Conservation (phyloP, 2,329 filamentous ascomycete species). For the Hypoxylon sp. region DNA sequence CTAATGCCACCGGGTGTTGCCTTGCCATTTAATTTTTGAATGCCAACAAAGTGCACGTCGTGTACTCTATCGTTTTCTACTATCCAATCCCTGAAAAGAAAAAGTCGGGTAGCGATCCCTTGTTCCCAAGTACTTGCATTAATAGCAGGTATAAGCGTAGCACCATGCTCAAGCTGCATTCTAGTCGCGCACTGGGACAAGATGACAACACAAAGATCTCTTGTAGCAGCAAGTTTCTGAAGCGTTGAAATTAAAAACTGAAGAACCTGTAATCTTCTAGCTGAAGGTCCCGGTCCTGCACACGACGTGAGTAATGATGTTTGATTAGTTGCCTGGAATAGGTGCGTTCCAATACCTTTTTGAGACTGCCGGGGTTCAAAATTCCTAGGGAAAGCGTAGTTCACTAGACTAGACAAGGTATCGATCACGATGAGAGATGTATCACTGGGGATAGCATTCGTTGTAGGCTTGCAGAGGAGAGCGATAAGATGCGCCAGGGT, state of each 20-base stretch:
- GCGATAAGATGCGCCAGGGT: conserved; percentile 82
- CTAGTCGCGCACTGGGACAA: conserved; percentile 87
- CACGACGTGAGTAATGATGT: conserved; percentile 17
- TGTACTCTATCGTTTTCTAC: conserved; percentile 63
- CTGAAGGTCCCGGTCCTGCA: conserved; percentile 53
- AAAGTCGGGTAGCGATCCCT: conserved; percentile 79
- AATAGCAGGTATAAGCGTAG: conserved; percentile 81
- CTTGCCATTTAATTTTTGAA: conserved; percentile 76
- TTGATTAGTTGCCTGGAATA: background rate
- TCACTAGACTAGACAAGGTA: conserved; percentile 81
- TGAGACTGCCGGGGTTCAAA: conserved; percentile 57
- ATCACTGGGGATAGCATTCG: conserved; percentile 71
- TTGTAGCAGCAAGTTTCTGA: conserved; percentile 80
- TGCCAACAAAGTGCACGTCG: conserved; percentile 71
- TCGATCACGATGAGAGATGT: conserved; percentile 83
- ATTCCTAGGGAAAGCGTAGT: conserved; percentile 79
- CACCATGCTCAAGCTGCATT: conserved; percentile 75
- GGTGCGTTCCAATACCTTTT: conserved; percentile 60
- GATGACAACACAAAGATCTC: conserved; percentile 80
- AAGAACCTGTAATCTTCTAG: conserved; percentile 66
- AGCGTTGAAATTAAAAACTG: conserved; percentile 78
- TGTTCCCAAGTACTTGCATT: conserved; percentile 85
- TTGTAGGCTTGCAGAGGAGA: conserved; percentile 77
- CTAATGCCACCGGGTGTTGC: conserved; percentile 58
- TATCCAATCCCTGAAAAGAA: conserved; percentile 84